Evolutionary conservation across 1,284 basidiomycete genomes (phyloP).

Genomic region (Sporisorium exsertum): DNA sequence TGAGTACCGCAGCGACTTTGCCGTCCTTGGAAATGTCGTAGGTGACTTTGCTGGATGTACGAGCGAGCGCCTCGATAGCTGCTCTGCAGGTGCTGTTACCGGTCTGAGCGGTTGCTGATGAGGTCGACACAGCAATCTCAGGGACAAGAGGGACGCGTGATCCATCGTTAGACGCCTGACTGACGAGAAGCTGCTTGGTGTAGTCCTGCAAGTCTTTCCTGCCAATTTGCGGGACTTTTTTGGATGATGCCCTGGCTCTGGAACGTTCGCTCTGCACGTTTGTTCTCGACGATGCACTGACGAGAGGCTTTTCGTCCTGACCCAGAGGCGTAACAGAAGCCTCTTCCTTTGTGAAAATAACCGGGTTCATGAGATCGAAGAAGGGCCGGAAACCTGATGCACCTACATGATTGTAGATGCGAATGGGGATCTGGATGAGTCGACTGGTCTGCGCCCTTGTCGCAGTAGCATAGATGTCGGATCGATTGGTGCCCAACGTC

Average conservation of each 20-base stretch:
- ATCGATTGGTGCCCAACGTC: slow-evolving; percentile 83
- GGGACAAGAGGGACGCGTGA: slow-evolving; percentile 4
- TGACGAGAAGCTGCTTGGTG: slow-evolving; percentile 23
- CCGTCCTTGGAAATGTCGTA: slow-evolving; percentile 69
- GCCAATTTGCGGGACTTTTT: slow-evolving; percentile 11
- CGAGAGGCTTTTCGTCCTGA: slow-evolving; percentile 5
- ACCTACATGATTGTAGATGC: slow-evolving; percentile 83
- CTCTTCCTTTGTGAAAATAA: slow-evolving; percentile 69
- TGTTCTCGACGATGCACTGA: background rate
- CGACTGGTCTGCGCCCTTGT: slow-evolving; percentile 74
- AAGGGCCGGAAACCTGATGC: slow-evolving; percentile 69
- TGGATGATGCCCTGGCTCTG: background rate
- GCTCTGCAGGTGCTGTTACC: slow-evolving; percentile 77
- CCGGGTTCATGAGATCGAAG: slow-evolving; percentile 71
- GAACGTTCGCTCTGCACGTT: background rate
- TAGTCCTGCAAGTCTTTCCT: slow-evolving; percentile 28
- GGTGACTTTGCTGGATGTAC: slow-evolving; percentile 80
- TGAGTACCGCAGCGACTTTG: slow-evolving; percentile 64
- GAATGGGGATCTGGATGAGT: slow-evolving; percentile 87
- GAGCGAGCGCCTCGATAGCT: slow-evolving; percentile 88
- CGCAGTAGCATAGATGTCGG: slow-evolving; percentile 24
- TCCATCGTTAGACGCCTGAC: slow-evolving; percentile 8
- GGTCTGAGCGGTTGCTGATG: background rate
- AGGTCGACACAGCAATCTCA: slow-evolving; percentile 13
- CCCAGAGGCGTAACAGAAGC: slow-evolving; percentile 45